Conservation (phyloP, 306 rosid genomes). For the Phaseolus lunatus region DNA sequence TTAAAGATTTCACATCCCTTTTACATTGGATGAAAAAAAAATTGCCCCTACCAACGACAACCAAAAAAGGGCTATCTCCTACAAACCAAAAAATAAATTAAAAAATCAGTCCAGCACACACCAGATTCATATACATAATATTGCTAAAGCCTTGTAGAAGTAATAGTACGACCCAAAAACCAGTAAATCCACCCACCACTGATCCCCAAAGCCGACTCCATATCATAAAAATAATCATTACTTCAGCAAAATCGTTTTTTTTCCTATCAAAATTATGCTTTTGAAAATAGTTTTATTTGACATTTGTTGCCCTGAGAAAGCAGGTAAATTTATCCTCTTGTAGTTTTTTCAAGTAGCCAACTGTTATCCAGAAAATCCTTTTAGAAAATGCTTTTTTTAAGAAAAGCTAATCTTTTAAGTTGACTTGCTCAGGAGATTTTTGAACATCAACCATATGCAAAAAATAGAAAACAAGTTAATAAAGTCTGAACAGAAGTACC, state of each 20-base stretch:
- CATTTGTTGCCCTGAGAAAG: conserved; percentile 10
- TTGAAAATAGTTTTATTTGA: neutral
- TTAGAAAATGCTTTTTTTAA: neutral
- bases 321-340: neutral
- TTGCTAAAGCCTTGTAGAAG: neutral
- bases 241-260: conserved; percentile 10
- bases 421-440: conserved; percentile 34
- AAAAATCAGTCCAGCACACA: neutral
- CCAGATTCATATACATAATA: neutral
- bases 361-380: conserved; percentile 1
- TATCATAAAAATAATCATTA: neutral
- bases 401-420: neutral
- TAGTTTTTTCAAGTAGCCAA: neutral
- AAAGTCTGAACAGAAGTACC: conserved; percentile 44
- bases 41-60: neutral
- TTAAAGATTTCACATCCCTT: neutral
- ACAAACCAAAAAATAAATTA: too few relatives aligned
- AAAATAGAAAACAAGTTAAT: neutral
- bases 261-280: conserved; percentile 7
- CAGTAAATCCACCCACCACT: neutral
- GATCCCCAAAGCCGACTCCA: neutral
- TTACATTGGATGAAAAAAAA: neutral
- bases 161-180: neutral
- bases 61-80: too few relatives aligned
- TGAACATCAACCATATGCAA: conserved; percentile 5